Base-by-base conservation (phyloP, 2,329 filamentous ascomycete species). In the Xylariales sp. region DNA sequence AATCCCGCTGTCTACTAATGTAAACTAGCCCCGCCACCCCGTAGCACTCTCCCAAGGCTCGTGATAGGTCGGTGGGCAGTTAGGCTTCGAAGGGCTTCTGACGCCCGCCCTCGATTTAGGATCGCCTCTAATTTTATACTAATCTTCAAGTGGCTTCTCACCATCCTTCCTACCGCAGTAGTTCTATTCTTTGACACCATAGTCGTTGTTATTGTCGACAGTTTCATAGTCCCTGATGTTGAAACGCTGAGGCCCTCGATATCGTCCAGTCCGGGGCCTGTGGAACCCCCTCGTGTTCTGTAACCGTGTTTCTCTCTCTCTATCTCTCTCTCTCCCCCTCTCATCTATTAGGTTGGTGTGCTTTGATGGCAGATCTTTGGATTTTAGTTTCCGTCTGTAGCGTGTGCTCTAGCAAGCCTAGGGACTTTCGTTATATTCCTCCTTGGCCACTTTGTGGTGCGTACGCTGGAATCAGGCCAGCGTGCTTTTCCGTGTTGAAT, bases 391-490 rank as follows among this genome's bases (percentile, higher is more conserved):
- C 32, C 32, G 2, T 34, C 8, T 34, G 23, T 5, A 28, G 18
- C 18, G 62, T 60, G 2, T 56, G 64, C 65, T 67, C 65, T 67
- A 64, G 60, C 65, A 67, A 14, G 46, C 55, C 49, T 49, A 64
- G 16, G 60, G 55, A 49, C 36, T 8, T 5, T 3, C 12, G 28
- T 67, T 64, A n/a, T 64, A 55, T 28, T 60, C 43, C 14, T 28
- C 43, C 54, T 39, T 52, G 6, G 64, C 60, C 1, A 46, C 8
- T 14, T 36, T 12, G 2, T 23, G 8, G 23, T 60, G 0, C 54
- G 16, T 1, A 9, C 30, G 10, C 30, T 39, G 18, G 48, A 0
- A 36, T 16, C 5, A 59, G 64, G 23, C 43, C 63, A 2, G 12
- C n/a, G 30, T 64, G 55, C 1, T 14, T 1, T 12, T 53, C 39